Evolutionary conservation across 176 grass and related monocot genomes (phyloP).

Genomic region (Themeda triandra): DNA sequence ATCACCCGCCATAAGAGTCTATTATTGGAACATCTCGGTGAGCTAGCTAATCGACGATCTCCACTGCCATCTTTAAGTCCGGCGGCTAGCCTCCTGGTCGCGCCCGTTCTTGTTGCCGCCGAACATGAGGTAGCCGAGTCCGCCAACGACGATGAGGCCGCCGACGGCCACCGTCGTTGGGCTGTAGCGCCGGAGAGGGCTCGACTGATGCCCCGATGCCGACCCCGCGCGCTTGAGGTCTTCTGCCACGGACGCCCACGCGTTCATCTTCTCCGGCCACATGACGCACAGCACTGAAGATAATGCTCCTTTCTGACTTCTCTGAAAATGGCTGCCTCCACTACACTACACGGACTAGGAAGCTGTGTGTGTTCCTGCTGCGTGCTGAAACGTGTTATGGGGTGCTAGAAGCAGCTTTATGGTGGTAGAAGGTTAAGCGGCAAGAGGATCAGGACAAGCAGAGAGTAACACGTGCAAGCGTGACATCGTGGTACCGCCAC

Average conservation of each 20-base stretch:
- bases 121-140: slow-evolving; percentile 52
- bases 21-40: not conserved
- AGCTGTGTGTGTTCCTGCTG: not conserved
- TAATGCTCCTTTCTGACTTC: not conserved
- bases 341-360: not conserved
- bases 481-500: not conserved
- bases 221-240: slow-evolving; percentile 28
- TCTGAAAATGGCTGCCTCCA: not conserved
- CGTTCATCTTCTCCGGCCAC: slow-evolving; percentile 42
- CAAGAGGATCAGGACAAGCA: not conserved
- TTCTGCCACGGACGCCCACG: slow-evolving; percentile 35
- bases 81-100: not conserved
- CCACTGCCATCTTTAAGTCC: too few relatives aligned
- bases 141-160: slow-evolving; percentile 39
- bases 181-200: slow-evolving; percentile 42
- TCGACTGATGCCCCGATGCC: slow-evolving; percentile 1
- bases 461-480: not conserved
- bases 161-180: slow-evolving; percentile 44
- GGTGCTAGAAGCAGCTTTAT: slow-evolving; percentile 14
- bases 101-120: slow-evolving; percentile 34
- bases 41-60: slow-evolving; percentile 6
- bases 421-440: slow-evolving; percentile 24
- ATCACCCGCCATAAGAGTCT: not conserved
- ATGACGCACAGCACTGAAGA: not conserved
- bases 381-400: not conserved